Evolutionary conservation across 352 stramenopile species (phyloP).

Genomic region (Phytophthora colocasiae): DNA sequence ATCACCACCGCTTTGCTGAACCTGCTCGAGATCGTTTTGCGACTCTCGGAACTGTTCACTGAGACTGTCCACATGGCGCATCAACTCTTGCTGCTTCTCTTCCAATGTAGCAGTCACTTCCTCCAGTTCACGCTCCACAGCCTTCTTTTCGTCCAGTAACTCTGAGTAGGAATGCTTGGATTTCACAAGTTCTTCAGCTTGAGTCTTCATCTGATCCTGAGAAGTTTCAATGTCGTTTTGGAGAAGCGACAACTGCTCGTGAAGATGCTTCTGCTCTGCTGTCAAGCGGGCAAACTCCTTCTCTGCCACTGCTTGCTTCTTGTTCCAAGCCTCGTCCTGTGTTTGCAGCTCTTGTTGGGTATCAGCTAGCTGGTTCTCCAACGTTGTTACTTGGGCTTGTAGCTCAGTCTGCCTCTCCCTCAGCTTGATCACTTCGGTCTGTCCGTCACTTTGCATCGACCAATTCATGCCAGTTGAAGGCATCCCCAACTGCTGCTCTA

Average conservation of each 20-base stretch:
- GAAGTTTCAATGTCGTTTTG: slow-evolving; percentile 14
- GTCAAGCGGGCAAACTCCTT: slow-evolving; percentile 25
- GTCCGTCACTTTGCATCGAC: slow-evolving; percentile 23
- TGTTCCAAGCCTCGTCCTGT: slow-evolving; percentile 38
- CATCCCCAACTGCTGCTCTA: slow-evolving; percentile 46
- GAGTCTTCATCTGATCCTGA: slow-evolving; percentile 11
- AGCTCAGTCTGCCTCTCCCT: slow-evolving; percentile 32
- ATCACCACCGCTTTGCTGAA: slow-evolving; percentile 56
- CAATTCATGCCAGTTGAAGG: slow-evolving; percentile 14
- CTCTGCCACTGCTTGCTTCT: slow-evolving; percentile 33
- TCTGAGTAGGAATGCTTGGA: slow-evolving; percentile 32
- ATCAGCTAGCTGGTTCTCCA: slow-evolving; percentile 44
- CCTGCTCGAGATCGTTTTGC: slow-evolving; percentile 58
- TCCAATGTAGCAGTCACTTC: slow-evolving; percentile 39
- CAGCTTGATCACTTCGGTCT: slow-evolving; percentile 17
- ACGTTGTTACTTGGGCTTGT: slow-evolving; percentile 32
- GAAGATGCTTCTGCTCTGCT: slow-evolving; percentile 25
- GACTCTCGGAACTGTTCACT: slow-evolving; percentile 52
- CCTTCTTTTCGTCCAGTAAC: slow-evolving; percentile 37
- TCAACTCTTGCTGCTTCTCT: slow-evolving; percentile 48
- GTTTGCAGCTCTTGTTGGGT: slow-evolving; percentile 33
- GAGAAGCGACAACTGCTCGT: slow-evolving; percentile 24
- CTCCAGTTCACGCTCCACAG: slow-evolving; percentile 36
- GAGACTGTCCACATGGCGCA: slow-evolving; percentile 47
- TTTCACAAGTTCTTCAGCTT: slow-evolving; percentile 27